These are phyloP conservation scores for Aspergillus asperescens DNA, from an alignment of 495 filamentous ascomycete genomes.

Conservation along the genomic window DNA sequence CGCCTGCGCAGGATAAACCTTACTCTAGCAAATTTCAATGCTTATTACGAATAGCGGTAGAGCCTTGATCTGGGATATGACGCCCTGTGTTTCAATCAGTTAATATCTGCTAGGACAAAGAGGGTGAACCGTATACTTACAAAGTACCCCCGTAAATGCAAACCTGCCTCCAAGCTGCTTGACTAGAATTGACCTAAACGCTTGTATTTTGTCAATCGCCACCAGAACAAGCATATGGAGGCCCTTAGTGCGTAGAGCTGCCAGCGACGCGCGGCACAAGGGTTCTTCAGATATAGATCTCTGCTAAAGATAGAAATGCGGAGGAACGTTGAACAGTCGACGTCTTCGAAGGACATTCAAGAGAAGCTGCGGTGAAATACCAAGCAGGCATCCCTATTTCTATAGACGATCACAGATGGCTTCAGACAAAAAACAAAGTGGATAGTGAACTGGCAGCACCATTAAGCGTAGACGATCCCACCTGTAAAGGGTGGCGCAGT, in stretches of 20 bases:
- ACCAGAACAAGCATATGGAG: not conserved
- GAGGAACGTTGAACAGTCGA: not conserved
- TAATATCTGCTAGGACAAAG: not conserved
- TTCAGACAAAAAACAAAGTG: not conserved
- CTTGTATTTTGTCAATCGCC: not conserved
- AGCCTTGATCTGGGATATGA: not conserved
- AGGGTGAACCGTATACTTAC: not conserved
- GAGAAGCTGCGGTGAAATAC: conserved; percentile 9
- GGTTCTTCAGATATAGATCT: not conserved
- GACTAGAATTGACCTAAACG: not conserved
- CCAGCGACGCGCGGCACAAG: conserved; percentile 1
- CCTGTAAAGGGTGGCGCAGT: conserved; percentile 4
- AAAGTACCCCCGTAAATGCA: not conserved
- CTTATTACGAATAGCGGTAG: not conserved
- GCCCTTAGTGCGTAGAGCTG: not conserved
- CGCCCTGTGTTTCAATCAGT: not conserved
- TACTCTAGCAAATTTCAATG: not conserved
- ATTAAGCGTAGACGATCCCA: not conserved
- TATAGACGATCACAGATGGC: not conserved
- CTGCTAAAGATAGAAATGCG: conserved; percentile 10
- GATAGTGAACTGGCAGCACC: not conserved
- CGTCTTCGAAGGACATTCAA: not conserved
- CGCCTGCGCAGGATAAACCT: not conserved
- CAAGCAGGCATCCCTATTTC: conserved; percentile 14
- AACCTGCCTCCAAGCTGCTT: not conserved